Evolutionary conservation across 192 early-diverging fungal genomes (phyloP), one percentile per base, ranked within the genome.

Genomic region (Gryganskiella cystojenkinii): DNA sequence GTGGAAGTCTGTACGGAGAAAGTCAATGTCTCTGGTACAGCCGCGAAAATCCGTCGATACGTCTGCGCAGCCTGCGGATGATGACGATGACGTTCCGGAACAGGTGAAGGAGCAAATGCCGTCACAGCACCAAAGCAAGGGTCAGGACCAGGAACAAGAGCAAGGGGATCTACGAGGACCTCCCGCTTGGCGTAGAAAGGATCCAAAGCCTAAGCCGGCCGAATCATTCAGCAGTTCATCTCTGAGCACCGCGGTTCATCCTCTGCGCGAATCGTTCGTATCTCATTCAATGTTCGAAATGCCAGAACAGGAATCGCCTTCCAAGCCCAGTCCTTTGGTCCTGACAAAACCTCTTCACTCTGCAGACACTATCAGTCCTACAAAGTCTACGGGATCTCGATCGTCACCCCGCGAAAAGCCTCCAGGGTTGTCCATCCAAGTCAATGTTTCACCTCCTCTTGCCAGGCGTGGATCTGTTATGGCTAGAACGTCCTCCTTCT

Each of bases 1-100:
- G 74, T 78, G 74, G 74, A 78, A 78, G 42, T 78, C 74, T 10
- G 74, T 78, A 17, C 59, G 74, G 24, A 63, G 74, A 54, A 78
- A 78, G 22, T 78, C 74, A 0, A 78, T 78, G 64, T 78, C 74
- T 14, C 22, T 78, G 46, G 74, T 78, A 10, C 61, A 61, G 31
- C 66, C 74, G 4, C 43, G 56, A 28, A 78, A 78, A 47, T 44
- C 56, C 3, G 40, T 25, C 43, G 74, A 69, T 14, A 19, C 52
- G 3, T 45, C 63, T 3, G 4, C 42, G 4, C 61, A 59, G 1
- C 22, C 64, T 7, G 7, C 56, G 34, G 34, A 44, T 27, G 53
- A 44, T 27, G 53, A 44, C 22, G 61, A 64, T 24, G 30, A 46
- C 8, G 37, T 40, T 13, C 13, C 37, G 37, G 37, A 9, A 40